Conservation (phyloP, 2,329 filamentous ascomycete genomes). For the Cytospora mali region DNA sequence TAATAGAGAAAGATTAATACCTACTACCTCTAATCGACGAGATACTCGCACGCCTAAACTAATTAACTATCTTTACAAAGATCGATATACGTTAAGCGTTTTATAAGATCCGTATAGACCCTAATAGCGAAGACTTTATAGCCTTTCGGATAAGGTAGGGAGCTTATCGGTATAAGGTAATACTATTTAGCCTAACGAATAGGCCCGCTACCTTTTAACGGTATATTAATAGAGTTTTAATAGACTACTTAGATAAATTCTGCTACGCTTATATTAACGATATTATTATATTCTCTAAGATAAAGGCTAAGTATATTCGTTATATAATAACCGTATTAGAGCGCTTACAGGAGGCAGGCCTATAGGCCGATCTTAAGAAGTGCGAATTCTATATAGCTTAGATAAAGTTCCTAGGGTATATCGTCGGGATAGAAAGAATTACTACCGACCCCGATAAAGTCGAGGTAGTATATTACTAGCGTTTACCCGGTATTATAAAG, state of each 20-base stretch:
- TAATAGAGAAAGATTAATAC: too few relatives aligned
- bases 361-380: neutral
- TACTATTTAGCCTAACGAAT: neutral
- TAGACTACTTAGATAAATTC: too few relatives aligned
- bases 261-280: constrained; percentile 1
- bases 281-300: neutral
- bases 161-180: neutral
- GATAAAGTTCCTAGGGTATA: constrained; percentile 1
- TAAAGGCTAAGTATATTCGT: neutral
- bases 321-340: neutral
- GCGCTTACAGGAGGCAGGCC: neutral
- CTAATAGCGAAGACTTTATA: neutral
- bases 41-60: too few relatives aligned
- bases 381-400: neutral
- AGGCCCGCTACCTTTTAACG: neutral
- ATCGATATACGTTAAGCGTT: neutral
- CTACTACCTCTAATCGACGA: too few relatives aligned
- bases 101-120: neutral
- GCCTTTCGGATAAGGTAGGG: neutral
- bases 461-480: too few relatives aligned
- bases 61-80: too few relatives aligned
- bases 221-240: neutral
- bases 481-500: too few relatives aligned
- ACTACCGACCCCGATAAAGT: too few relatives aligned
- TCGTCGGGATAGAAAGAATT: neutral